These are phyloP conservation scores for Macaranga tanarius DNA, from an alignment of 441 rosid species.

Conservation along the genomic window DNA sequence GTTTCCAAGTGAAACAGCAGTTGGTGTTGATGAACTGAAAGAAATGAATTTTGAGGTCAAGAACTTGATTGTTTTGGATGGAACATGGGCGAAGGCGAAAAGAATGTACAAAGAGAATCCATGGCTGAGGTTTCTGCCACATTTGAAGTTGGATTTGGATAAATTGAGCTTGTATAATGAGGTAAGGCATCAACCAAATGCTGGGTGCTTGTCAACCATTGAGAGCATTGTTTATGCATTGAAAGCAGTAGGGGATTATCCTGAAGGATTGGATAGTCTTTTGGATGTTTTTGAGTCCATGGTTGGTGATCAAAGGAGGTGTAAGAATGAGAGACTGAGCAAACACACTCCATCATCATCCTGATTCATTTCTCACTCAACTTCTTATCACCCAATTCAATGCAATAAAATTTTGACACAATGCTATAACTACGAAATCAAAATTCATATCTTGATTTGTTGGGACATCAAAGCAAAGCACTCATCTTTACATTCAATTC, in stretches of 20 bases:
- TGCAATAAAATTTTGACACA: background rate
- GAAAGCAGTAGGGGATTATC: slow-evolving; percentile 55
- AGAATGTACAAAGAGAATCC: slow-evolving; percentile 80
- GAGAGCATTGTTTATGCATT: slow-evolving; percentile 75
- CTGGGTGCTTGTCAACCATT: slow-evolving; percentile 71
- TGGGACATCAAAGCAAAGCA: too few relatives aligned
- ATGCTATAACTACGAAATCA: background rate
- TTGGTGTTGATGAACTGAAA: slow-evolving; percentile 44
- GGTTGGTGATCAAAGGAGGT: slow-evolving; percentile 79
- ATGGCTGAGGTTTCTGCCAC: slow-evolving; percentile 82
- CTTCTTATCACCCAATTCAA: background rate
- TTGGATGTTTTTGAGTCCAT: slow-evolving; percentile 76
- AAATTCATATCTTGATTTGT: too few relatives aligned
- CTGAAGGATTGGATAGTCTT: slow-evolving; percentile 53
- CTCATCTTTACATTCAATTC: too few relatives aligned
- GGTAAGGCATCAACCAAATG: slow-evolving; percentile 74
- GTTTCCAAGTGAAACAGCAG: slow-evolving; percentile 58
- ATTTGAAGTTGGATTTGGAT: slow-evolving; percentile 65
- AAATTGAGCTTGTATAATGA: slow-evolving; percentile 62
- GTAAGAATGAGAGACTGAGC: slow-evolving; percentile 56
- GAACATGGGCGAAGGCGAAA: slow-evolving; percentile 82
- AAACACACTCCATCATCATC: slow-evolving; percentile 22
- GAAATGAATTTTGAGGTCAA: slow-evolving; percentile 43
- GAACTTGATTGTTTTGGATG: slow-evolving; percentile 79
- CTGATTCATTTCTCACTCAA: background rate